Base-by-base conservation (phyloP, 495 filamentous ascomycete species). In the Choiromyces venosus region DNA sequence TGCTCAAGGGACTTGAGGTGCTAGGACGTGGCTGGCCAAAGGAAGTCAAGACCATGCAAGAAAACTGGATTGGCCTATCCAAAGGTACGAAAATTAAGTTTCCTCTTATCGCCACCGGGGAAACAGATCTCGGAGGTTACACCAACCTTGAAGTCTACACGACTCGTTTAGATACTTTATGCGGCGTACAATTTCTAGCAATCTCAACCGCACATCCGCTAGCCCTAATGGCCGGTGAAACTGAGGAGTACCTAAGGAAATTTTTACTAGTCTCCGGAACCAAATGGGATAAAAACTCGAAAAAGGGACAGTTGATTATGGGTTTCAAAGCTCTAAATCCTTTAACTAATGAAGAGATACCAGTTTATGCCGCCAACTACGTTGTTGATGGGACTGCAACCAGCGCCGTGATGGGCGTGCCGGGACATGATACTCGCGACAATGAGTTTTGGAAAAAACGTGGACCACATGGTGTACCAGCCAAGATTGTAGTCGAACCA, bases 331-430 rank as follows among this genome's bases (percentile, higher is more conserved):
- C 88, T 0, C 84, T 84, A 21, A 93, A 92, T 78, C 93, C 93
- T 2, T 75, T 94, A 21, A 81, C 86, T 4, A 85, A 88, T 52
- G 83, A 85, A 12, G 83, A 85, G 12, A 81, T 96, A 12, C 92
- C 93, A 4, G 85, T 97, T 14, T 97, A 91, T 77, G 90, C 89
- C 14, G 91, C 93, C 6, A 90, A 92, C 0, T 97, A 96, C 74
- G 93, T 96, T n/a, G 84, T 94, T 7, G 89, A 90, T 38, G 91
- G 93, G 71, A 96, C 95, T 75, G 93, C 92, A n/a, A 89, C 91
- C 69, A 92, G 92, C 1, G 92, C 92, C 7, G 91, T 97, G 8
- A 97, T 97, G 93, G 93, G 93, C 52, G 93, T 97, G 35, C 93
- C 93, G 0, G 93, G 89, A 2, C 93, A 97, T 73, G 93, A 97